Evolutionary conservation across 805 yeast genomes (phyloP).

Genomic region (Nakazawaea ernobii): DNA sequence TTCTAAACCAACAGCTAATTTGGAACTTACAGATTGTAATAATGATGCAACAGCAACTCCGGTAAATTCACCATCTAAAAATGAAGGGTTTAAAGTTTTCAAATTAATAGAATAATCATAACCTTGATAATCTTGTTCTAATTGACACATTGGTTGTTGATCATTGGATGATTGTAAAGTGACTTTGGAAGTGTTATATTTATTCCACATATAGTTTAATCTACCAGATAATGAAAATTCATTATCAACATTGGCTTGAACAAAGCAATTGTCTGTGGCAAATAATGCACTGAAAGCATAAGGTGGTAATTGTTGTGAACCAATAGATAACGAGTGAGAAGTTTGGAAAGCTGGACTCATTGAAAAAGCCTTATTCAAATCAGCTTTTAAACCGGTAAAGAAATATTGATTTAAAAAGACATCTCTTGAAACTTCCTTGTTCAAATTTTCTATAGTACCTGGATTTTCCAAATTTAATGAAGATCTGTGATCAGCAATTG

Average conservation of each 20-base stretch:
- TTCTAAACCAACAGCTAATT: conserved; percentile 85
- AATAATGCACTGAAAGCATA: conserved; percentile 88
- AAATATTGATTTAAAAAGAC: conserved; percentile 85
- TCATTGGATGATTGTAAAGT: conserved; percentile 83
- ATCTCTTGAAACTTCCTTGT: conserved; percentile 90
- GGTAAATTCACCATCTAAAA: conserved; percentile 67
- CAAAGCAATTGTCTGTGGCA: conserved; percentile 78
- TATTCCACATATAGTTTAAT: conserved; percentile 86
- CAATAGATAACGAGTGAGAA: conserved; percentile 86
- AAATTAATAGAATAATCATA: conserved; percentile 82
- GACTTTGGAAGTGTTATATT: conserved; percentile 69
- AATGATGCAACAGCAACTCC: conserved; percentile 93
- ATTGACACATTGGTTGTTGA: conserved; percentile 90
- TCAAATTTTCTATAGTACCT: conserved; percentile 89
- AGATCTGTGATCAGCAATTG: conserved; percentile 70
- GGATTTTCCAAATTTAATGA: conserved; percentile 84
- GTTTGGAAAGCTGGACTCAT: conserved; percentile 96
- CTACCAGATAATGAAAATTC: conserved; percentile 84
- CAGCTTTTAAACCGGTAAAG: conserved; percentile 96
- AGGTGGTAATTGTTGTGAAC: conserved; percentile 80
- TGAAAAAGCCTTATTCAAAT: conserved; percentile 84
- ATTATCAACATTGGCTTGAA: conserved; percentile 90
- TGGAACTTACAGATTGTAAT: conserved; percentile 82
- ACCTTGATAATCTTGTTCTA: conserved; percentile 94
- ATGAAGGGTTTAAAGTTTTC: conserved; percentile 85